phyloP scores from a whole-genome alignment of 1,139 yeast species.

The Candida sanyaensis region DNA sequence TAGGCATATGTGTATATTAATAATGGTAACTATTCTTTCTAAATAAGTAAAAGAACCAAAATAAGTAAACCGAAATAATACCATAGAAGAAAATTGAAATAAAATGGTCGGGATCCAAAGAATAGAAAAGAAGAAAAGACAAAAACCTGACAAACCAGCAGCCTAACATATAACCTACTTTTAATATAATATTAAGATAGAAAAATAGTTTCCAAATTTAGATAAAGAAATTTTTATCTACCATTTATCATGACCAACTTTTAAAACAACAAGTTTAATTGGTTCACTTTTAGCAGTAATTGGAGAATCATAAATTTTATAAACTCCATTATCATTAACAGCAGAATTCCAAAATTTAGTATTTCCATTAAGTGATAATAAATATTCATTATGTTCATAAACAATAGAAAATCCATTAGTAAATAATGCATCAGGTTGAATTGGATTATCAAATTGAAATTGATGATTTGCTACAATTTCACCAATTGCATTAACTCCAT shows the following conservation, averaged over 20 bases:
- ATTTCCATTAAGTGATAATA: constrained; percentile 10
- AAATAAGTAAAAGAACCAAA: too few species aligned
- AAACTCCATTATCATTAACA: constrained; percentile 34
- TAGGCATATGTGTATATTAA: too few species aligned
- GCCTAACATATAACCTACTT: too few species aligned
- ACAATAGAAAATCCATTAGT: constrained; percentile 17
- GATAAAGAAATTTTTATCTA: neutral
- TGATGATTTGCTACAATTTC: constrained; percentile 47
- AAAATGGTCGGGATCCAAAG: neutral
- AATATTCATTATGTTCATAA: constrained; percentile 22
- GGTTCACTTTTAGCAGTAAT: constrained; percentile 18
- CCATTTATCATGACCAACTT: neutral
- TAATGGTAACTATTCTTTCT: too few species aligned
- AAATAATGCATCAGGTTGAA: constrained; percentile 9
- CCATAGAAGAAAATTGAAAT: too few species aligned
- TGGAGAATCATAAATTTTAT: constrained; percentile 12
- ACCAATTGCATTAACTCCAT: constrained; percentile 37
- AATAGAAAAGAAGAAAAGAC: neutral
- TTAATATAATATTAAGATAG: too few species aligned
- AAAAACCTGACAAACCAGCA: too few species aligned
- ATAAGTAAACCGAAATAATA: too few species aligned
- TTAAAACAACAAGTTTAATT: constrained; percentile 4
- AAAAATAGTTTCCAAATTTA: neutral
- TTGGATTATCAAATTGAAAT: constrained; percentile 47
- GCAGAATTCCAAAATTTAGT: constrained; percentile 33